phyloP scores from a whole-genome alignment of 371 early-diverging fungal genomes.

The Mucor circinelloides region DNA sequence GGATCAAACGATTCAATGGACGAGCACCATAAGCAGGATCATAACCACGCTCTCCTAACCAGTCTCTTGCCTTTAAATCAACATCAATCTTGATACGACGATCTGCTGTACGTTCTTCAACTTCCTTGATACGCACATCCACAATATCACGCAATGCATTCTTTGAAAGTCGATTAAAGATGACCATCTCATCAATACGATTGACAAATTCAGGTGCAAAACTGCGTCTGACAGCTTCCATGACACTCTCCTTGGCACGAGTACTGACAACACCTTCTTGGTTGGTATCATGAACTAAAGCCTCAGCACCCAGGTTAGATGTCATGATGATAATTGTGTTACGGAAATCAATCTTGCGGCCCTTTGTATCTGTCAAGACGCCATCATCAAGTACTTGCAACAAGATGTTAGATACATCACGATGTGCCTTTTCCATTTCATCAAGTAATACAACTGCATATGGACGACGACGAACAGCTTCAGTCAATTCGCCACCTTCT shows the following conservation, averaged over 20 bases:
- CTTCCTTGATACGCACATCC: conserved; percentile 73
- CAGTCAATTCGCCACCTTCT: conserved; percentile 90
- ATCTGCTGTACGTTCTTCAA: conserved; percentile 76
- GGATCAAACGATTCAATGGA: conserved; percentile 81
- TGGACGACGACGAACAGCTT: conserved; percentile 85
- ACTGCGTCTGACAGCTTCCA: conserved; percentile 71
- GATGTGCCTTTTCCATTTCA: conserved; percentile 94
- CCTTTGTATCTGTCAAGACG: conserved; percentile 83
- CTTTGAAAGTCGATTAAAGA: conserved; percentile 70
- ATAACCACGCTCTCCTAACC: conserved; percentile 80
- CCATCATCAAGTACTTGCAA: conserved; percentile 94
- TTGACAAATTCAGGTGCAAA: conserved; percentile 94
- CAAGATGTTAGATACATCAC: conserved; percentile 73
- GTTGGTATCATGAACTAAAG: conserved; percentile 58
- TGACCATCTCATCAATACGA: conserved; percentile 83
- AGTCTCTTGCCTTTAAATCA: conserved; percentile 69
- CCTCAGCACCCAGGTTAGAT: conserved; percentile 80
- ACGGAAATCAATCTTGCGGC: conserved; percentile 86
- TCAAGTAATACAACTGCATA: conserved; percentile 93
- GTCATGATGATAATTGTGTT: conserved; percentile 95
- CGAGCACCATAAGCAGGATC: conserved; percentile 89
- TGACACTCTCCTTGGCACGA: conserved; percentile 60
- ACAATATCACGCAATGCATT: conserved; percentile 75
- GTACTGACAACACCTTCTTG: conserved; percentile 49
- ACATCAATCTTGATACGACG: conserved; percentile 76